A percentile compares a stretch with the other conserved stretches of the same genome.
These are phyloP conservation scores for Penicillium verrucosum DNA, from an alignment of 2,329 filamentous ascomycete genomes.

Conservation along the genomic window DNA sequence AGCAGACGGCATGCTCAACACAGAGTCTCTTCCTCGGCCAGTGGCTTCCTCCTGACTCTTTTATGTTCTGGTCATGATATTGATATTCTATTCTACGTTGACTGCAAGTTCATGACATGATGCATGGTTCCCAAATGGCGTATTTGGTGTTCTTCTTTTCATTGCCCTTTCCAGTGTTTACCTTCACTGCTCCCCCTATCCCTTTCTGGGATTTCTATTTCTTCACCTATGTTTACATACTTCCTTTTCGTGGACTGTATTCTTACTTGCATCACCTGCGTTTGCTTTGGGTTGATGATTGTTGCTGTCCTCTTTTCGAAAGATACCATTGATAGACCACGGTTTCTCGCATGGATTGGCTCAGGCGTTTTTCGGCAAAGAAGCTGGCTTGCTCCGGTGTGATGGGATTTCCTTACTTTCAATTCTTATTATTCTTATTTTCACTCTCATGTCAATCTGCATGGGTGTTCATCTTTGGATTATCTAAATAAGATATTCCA, in stretches of 20 bases:
- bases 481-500: neutral
- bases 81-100: slow-evolving; percentile 1
- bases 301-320: slow-evolving; percentile 11
- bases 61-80: neutral
- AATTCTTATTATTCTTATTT: neutral
- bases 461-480: neutral
- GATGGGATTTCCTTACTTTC: slow-evolving; percentile 6
- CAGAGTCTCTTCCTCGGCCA: neutral
- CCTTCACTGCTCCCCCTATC: slow-evolving; percentile 3
- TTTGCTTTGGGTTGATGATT: slow-evolving; percentile 7
- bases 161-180: slow-evolving; percentile 2
- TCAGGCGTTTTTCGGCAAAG: slow-evolving; percentile 19
- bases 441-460: neutral
- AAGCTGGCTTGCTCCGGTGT: slow-evolving; percentile 2
- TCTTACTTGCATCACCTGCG: slow-evolving; percentile 10
- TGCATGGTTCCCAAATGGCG: slow-evolving; percentile 15
- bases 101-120: slow-evolving; percentile 11
- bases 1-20: neutral
- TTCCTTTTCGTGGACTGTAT: slow-evolving; percentile 12
- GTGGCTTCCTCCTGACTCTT: slow-evolving; percentile 4
- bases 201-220: neutral
- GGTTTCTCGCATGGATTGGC: slow-evolving; percentile 22
- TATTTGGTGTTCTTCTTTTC: slow-evolving; percentile 2
- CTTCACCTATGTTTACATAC: slow-evolving; percentile 7
- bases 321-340: slow-evolving; percentile 40